Base-by-base conservation (phyloP, 345 rosid species). In the Populus nigra region DNA sequence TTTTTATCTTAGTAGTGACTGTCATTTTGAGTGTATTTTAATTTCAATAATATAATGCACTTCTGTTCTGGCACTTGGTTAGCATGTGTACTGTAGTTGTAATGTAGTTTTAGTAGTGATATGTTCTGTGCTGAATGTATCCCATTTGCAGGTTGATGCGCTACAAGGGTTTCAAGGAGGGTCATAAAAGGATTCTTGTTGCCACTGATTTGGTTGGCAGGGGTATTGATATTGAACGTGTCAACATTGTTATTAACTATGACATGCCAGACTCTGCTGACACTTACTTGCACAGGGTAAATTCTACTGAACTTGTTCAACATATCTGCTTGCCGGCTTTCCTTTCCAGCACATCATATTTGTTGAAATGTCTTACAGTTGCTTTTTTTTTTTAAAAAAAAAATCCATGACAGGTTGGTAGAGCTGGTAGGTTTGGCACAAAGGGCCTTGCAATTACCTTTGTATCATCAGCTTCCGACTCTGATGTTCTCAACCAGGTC, bases 181-280 rank as follows among this genome's bases (percentile, higher is more conserved):
- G 99, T 9, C 97, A 96, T 76, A 94, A 94, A 84, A 90, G 99
- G 84, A 96, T 96, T 78, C 95, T 96, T 9, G 99, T 92, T 63
- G 98, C 97, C 3, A 96, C 99, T 3, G 99, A 94, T 72, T 85
- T 96, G 88, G 99, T 96, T 43, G 99, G 98, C 25, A 87, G 99
- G 72, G 98, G 98, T 38, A 96, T 96, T 79, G 99, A 96, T 83
- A 96, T 96, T 76, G 99, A 96, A 77, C 92, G 99, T 16, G 98
- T 96, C 25, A 96, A 96, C 86, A 96, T 96, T 55, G 99, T 96
- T 17, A 92, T 96, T 85, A 96, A 96, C 87, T 96, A 94, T 73
- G 98, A 96, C 83, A 96, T 96, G 99, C 99, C 99, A 7, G 98
- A 96, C 84, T 94, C 99, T 73, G 99, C 98, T 8, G 99, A 94